Evolutionary conservation across 2,329 filamentous ascomycete species (phyloP).

Genomic region (Pestalotiopsis sp.): DNA sequence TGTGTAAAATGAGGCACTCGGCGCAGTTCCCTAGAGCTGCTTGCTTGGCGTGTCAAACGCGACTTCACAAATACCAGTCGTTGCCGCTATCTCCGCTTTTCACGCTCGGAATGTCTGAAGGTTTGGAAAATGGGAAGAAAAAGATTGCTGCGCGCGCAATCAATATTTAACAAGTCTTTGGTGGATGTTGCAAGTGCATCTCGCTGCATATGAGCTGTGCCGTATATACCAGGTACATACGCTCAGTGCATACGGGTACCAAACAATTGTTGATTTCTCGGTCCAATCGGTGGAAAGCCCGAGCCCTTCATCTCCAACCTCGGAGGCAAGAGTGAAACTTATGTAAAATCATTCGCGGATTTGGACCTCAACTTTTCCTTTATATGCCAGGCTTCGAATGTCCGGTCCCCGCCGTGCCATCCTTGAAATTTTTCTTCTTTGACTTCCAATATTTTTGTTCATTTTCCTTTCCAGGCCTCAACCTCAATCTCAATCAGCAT

Average conservation of each 20-base stretch:
- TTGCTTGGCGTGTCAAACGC: neutral
- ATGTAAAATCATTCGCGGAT: no score
- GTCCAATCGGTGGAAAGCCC: no score
- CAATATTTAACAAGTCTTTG: neutral
- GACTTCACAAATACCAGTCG: neutral
- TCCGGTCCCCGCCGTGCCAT: no score
- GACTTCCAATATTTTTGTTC: no score
- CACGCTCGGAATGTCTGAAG: neutral
- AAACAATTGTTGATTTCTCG: neutral
- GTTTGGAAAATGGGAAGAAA: neutral
- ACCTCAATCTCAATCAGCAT: no score
- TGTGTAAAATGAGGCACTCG: neutral
- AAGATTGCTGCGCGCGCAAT: neutral
- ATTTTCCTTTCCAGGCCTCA: no score
- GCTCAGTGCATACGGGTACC: neutral
- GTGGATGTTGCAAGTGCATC: no score
- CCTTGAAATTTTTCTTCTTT: no score
- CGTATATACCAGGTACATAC: slow-evolving; percentile 7
- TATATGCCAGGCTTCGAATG: no score
- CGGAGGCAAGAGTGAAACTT: no score
- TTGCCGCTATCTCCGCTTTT: neutral
- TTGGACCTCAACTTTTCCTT: no score
- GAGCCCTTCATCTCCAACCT: no score
- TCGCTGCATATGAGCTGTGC: neutral
- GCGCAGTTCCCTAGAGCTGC: neutral